phyloP scores from a whole-genome alignment of 2,329 filamentous ascomycete species.

The Beauveria sp. region DNA sequence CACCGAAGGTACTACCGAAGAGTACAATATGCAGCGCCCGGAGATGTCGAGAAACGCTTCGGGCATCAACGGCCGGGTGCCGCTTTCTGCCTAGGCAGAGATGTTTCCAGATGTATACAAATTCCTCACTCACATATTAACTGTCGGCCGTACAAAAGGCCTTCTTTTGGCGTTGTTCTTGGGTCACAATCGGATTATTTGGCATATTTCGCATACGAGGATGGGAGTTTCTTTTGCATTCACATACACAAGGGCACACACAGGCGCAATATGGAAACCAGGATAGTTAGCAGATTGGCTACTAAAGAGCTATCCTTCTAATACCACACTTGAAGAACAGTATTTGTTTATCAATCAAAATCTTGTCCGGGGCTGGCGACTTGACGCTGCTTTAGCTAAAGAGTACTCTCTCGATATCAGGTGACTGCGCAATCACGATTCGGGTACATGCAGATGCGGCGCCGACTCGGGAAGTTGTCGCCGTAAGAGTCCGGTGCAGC shows the following conservation, averaged over 20 bases:
- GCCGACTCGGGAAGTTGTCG: not conserved
- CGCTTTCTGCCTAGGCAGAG: not conserved
- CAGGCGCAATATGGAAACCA: not conserved
- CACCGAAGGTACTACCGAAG: slow-evolving; percentile 19
- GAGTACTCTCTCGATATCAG: too few species aligned
- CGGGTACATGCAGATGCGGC: too few species aligned
- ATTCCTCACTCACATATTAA: not conserved
- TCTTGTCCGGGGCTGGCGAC: not conserved
- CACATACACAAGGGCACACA: not conserved
- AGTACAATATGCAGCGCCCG: not conserved
- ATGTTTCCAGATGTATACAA: not conserved
- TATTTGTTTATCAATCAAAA: not conserved
- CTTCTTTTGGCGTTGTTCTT: not conserved
- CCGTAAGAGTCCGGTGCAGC: not conserved
- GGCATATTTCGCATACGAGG: not conserved
- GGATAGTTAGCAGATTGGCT: not conserved
- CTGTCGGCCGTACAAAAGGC: not conserved
- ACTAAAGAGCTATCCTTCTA: not conserved
- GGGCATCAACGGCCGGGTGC: not conserved
- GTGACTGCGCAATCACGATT: too few species aligned
- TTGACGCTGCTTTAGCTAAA: too few species aligned
- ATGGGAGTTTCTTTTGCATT: not conserved
- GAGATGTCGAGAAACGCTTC: slow-evolving; percentile 7
- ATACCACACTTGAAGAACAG: not conserved
- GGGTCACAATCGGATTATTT: not conserved